Base-by-base conservation (phyloP, 306 rosid genomes). In the Sechiopsis laciniata region DNA sequence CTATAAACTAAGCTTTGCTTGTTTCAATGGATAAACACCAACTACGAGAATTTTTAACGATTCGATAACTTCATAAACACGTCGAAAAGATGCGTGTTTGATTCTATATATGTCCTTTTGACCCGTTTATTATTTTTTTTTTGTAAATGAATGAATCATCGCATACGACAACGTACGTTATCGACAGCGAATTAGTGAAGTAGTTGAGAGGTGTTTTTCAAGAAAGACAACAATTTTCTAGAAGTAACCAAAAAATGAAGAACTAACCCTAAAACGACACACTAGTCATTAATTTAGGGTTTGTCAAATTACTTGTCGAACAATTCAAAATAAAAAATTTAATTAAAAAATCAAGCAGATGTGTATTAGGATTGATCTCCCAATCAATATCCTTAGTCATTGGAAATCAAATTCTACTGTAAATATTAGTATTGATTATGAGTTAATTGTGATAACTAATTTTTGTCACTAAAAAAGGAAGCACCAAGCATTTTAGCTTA, bases 31-130 rank as follows among this genome's bases (percentile, higher is more conserved):
- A 29, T 55, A 37, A 81, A 77, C 50, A 61, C 48, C 2, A 3
- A 10, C 14, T 70, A 52, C 15, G 10, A 9, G 51, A 79, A 50
- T 29, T 66, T 66, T 54, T 67, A 83, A 42, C 15, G 48, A 75
- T 74, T 22, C 19, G 70, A 55, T 77, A 58, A 5, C 58, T 55
- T 48, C 15, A 74, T 60, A 32, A 57, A 79, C 73, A 72, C 50
- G 35, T 73, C 55, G 10, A 8, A 35, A 62, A 6, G 29, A 87
- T 63, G 17, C 77, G 78, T 72, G 48, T 77, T 60, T 61, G 66
- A 80, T 77, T 35, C 55, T 17, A 14, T 66, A 66, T 10, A 2
- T 66, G 46, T 40, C 46, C 46, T n/a, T n/a, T 66, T 12, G 72
- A 19, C 71, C 71, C 29, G n/a, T 65, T 65, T 65, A 42, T 17